Conservation (phyloP, 768 basidiomycete genomes). For the Sarcomyxa edulis region DNA sequence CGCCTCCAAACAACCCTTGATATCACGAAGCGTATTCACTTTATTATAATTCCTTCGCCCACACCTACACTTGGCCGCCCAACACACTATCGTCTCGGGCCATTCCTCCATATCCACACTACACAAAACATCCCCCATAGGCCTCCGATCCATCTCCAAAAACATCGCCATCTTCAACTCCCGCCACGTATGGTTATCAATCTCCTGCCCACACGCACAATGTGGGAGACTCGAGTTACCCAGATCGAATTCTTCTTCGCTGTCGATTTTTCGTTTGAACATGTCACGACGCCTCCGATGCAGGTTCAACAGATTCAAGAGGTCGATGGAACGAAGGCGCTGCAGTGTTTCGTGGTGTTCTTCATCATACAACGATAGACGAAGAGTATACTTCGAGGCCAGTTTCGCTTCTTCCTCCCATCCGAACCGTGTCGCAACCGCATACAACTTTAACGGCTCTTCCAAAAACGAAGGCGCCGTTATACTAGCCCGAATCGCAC, state of each 20-base stretch:
- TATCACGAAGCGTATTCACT: no score
- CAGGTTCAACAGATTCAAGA: slow-evolving; percentile 33
- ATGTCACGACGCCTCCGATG: slow-evolving; percentile 34
- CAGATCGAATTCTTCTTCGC: slow-evolving; percentile 28
- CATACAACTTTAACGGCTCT: slow-evolving; percentile 43
- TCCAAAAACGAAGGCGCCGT: slow-evolving; percentile 35
- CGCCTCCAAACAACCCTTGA: no score
- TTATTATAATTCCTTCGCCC: slow-evolving; percentile 30
- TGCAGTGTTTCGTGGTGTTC: slow-evolving; percentile 24
- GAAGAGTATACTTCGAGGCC: slow-evolving; percentile 36
- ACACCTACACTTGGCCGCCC: slow-evolving; percentile 32
- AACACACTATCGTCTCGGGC: slow-evolving; percentile 34
- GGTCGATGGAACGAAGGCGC: slow-evolving; percentile 25
- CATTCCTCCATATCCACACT: slow-evolving; percentile 37
- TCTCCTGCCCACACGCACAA: slow-evolving; percentile 28
- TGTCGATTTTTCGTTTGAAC: slow-evolving; percentile 30
- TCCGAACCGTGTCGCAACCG: slow-evolving; percentile 34
- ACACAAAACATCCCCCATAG: slow-evolving; percentile 31
- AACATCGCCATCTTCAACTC: slow-evolving; percentile 33
- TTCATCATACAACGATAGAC: slow-evolving; percentile 31
- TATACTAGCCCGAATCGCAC: slow-evolving; percentile 34
- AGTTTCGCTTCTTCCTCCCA: slow-evolving; percentile 40
- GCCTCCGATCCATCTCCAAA: slow-evolving; percentile 31
- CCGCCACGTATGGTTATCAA: slow-evolving; percentile 33
- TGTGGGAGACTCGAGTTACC: slow-evolving; percentile 26